These are phyloP conservation scores for Solanum sitiens DNA, from an alignment of 257 asterid species.

Conservation along the genomic window DNA sequence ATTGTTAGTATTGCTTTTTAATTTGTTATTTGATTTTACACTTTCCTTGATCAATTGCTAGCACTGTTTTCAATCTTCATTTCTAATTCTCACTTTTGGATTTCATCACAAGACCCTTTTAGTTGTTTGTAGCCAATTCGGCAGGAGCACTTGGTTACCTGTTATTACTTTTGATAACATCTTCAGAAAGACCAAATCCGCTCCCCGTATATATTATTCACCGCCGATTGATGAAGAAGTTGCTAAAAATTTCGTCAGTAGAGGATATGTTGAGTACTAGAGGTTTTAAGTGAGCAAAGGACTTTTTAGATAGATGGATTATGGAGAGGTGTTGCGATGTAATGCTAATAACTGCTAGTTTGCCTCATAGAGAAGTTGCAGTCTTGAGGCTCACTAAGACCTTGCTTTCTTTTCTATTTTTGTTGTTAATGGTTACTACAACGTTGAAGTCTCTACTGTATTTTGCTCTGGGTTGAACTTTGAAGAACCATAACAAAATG, in stretches of 20 bases:
- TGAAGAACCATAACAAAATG: not conserved
- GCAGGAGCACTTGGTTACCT: not conserved
- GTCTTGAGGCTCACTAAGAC: not conserved
- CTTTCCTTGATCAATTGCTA: too few species aligned
- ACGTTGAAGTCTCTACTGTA: not conserved
- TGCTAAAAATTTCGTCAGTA: conserved; percentile 3
- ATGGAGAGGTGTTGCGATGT: not conserved
- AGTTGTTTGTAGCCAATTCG: too few species aligned
- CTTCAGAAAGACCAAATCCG: conserved; percentile 17
- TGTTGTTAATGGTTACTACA: not conserved
- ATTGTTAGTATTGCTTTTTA: too few species aligned
- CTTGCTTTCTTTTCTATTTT: not conserved
- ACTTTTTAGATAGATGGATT: not conserved
- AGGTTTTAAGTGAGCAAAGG: not conserved
- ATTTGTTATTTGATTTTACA: too few species aligned
- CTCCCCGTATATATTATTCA: conserved; percentile 27
- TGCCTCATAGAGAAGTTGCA: not conserved
- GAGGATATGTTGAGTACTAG: not conserved
- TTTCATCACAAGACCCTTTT: too few species aligned
- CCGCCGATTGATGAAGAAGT: conserved; percentile 26
- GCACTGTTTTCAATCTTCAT: too few species aligned
- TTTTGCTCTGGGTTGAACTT: not conserved
- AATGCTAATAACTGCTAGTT: not conserved
- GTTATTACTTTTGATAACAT: conserved; percentile 18
- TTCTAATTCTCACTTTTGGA: too few species aligned